phyloP scores from a whole-genome alignment of 2,329 filamentous ascomycete genomes.

The Myriosclerotinia scirpicola region DNA sequence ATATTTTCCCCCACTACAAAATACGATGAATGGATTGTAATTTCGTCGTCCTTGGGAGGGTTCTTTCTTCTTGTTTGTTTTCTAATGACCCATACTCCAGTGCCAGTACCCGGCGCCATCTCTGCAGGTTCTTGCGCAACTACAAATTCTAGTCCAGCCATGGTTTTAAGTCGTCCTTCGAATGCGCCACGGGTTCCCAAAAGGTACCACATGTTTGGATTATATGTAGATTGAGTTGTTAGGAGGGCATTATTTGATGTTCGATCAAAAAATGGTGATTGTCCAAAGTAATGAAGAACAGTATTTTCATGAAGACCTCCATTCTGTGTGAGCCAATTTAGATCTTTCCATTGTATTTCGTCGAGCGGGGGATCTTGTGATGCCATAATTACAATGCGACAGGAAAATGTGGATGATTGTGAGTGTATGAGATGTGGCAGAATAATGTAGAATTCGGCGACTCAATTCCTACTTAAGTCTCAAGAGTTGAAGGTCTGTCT shows the following conservation, averaged over 20 bases:
- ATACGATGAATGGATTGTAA: conserved; percentile 60
- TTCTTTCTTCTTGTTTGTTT: conserved; percentile 65
- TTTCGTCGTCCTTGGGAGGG: conserved; percentile 58
- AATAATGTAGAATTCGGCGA: not conserved
- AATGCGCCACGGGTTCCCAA: conserved; percentile 63
- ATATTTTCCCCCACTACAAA: conserved; percentile 66
- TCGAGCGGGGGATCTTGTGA: conserved; percentile 57
- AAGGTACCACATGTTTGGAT: conserved; percentile 56
- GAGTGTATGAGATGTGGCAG: not conserved
- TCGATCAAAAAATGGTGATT: conserved; percentile 66
- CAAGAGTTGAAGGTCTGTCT: not conserved
- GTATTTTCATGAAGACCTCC: conserved; percentile 62
- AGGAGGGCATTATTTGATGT: conserved; percentile 68
- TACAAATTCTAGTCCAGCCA: conserved; percentile 66
- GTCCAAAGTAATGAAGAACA: conserved; percentile 65
- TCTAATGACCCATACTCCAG: conserved; percentile 68
- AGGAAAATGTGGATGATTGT: not conserved
- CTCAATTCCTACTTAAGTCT: not conserved
- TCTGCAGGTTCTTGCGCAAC: conserved; percentile 65
- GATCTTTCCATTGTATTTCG: conserved; percentile 66
- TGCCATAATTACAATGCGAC: conserved; percentile 42
- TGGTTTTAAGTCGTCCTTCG: conserved; percentile 60
- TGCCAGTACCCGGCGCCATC: conserved; percentile 58
- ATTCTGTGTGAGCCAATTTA: conserved; percentile 50
- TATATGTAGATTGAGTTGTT: conserved; percentile 61